Evolutionary conservation across 192 early-diverging fungal genomes (phyloP), one percentile per base, ranked within the genome.

Genomic region (Paraglomus brasilianum): DNA sequence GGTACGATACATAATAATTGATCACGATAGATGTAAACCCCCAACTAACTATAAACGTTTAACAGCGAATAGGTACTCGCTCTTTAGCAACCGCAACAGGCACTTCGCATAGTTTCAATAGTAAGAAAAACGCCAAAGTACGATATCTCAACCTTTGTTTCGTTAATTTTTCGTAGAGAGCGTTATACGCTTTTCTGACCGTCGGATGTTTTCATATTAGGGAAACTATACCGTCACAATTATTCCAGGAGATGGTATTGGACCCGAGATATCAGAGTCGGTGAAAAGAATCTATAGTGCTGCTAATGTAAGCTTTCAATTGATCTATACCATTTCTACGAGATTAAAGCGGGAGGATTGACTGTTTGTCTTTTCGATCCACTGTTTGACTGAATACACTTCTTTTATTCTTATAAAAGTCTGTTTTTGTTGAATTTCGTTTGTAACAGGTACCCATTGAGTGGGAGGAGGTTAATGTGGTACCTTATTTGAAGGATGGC

Each of bases 201-300:
- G 3, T 30, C 30, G 30, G 30, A 30, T 30, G 30, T 30, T 30
- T 30, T 30, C 3, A 30, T 30, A 39, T 24, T 71, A 86, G 80
- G 91, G 91, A 66, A 92, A 91, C 85, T 92, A 90, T 81, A 80
- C 78, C 55, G 95, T 97, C 59, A 96, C 95, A 56, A 79, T 98
- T 67, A 97, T 98, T 71, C 95, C 97, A 15, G 96, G 96, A 65
- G 96, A 98, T 79, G 96, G 96, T 64, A 98, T 98, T 68, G 97
- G 97, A 41, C 97, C 97, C 4, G 97, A 98, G 81, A 98, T 98
- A 67, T 94, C 95, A 45, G 78, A 83, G 61, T 93, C 92, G 15
- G 97, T 98, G 46, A 88, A 92, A 81, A 79, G 88, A 45, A 96
- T 98, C 77, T 98, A 94, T 77, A 78, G 83, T 69, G 97, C 94